Percentiles rank a stretch among this genome's conserved stretches.
Evolutionary conservation across 2,329 filamentous ascomycete species (phyloP).

Genomic region (Fusarium foetens): DNA sequence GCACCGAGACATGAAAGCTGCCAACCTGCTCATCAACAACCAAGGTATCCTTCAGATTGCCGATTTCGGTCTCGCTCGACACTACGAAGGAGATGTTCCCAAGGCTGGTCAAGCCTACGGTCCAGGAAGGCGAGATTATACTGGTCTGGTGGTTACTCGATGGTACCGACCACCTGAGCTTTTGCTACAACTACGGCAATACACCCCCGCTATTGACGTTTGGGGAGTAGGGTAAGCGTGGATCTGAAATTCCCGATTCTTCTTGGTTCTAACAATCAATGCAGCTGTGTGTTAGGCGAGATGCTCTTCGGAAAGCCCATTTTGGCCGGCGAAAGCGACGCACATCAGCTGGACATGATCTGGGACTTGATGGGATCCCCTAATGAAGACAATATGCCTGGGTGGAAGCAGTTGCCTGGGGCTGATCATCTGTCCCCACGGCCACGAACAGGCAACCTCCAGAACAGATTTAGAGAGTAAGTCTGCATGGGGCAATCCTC

Average conservation of each 20-base stretch:
- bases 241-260: not conserved
- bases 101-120: constrained; percentile 82
- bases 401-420: constrained; percentile 84
- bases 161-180: constrained; percentile 98
- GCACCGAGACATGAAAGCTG: constrained; percentile 98
- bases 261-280: constrained; percentile 33
- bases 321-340: constrained; percentile 86
- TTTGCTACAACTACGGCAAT: constrained; percentile 84
- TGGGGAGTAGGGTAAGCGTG: constrained; percentile 90
- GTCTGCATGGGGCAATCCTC: constrained; percentile 19
- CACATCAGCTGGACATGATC: constrained; percentile 90
- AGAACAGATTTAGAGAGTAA: constrained; percentile 79
- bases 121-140: constrained; percentile 89
- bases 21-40: constrained; percentile 96
- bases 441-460: constrained; percentile 71
- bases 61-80: constrained; percentile 93
- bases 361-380: constrained; percentile 93
- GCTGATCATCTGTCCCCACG: constrained; percentile 78
- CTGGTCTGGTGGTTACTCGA: constrained; percentile 92
- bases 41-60: constrained; percentile 93
- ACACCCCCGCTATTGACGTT: constrained; percentile 97
- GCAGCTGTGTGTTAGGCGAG: constrained; percentile 94
- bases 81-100: constrained; percentile 88
- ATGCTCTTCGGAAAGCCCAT: constrained; percentile 97
- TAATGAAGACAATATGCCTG: constrained; percentile 91